Percentiles rank a stretch among this genome's conserved stretches.
Conservation (phyloP, 345 rosid species). For the Tarenaya hassleriana region DNA sequence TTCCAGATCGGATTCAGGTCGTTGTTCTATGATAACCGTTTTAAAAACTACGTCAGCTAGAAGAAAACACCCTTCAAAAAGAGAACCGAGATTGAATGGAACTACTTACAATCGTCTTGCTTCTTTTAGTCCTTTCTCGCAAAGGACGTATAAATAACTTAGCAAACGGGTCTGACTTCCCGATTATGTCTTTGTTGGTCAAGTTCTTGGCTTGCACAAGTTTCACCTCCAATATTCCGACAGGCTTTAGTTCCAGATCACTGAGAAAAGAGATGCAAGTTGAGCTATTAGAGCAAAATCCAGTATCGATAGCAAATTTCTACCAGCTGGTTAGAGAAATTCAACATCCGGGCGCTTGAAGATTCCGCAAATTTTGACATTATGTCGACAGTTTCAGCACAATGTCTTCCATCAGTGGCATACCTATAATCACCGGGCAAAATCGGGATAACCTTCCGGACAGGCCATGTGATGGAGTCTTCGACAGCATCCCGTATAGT, state of each 20-base stretch:
- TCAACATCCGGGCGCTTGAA: background rate
- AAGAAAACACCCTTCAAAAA: slow-evolving; percentile 6
- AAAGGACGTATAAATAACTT: slow-evolving; percentile 72
- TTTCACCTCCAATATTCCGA: slow-evolving; percentile 88
- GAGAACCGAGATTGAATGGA: slow-evolving; percentile 1
- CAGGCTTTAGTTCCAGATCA: slow-evolving; percentile 89
- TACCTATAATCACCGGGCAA: slow-evolving; percentile 98
- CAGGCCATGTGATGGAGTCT: slow-evolving; percentile 98
- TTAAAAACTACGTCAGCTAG: slow-evolving; percentile 15
- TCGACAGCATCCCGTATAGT: slow-evolving; percentile 90
- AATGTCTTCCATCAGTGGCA: slow-evolving; percentile 9
- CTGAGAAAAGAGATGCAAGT: slow-evolving; percentile 43
- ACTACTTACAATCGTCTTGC: slow-evolving; percentile 73
- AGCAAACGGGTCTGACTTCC: slow-evolving; percentile 98
- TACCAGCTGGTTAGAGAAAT: background rate
- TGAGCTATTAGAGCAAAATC: background rate
- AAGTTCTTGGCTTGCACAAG: slow-evolving; percentile 93
- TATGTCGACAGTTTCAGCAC: slow-evolving; percentile 19
- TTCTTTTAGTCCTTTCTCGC: slow-evolving; percentile 63
- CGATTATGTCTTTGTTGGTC: slow-evolving; percentile 90
- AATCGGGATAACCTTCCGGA: slow-evolving; percentile 90
- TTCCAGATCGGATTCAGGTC: slow-evolving; percentile 98
- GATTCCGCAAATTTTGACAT: background rate
- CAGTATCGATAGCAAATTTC: background rate
- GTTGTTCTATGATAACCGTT: slow-evolving; percentile 50